Conservation (phyloP, 805 yeast genomes). For the Candida nitratophila region DNA sequence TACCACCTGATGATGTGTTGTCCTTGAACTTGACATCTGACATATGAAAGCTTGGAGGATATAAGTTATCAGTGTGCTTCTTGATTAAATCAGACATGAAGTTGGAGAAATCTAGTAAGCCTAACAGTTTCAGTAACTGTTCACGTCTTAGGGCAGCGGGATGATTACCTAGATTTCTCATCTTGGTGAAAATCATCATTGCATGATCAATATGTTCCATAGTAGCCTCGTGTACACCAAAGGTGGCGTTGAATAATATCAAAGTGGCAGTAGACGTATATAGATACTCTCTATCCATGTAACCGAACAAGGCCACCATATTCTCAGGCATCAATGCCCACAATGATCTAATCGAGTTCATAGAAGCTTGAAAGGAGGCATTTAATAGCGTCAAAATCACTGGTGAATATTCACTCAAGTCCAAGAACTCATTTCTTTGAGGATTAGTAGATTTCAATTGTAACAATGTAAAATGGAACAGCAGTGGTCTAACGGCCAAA, state of each 20-base stretch:
- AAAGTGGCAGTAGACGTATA: constrained; percentile 73
- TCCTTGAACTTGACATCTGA: neutral
- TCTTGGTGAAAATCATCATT: constrained; percentile 56
- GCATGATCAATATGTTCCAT: constrained; percentile 69
- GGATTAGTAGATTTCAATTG: constrained; percentile 39
- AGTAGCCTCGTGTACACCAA: constrained; percentile 77
- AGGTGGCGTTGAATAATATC: constrained; percentile 67
- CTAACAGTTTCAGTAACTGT: constrained; percentile 57
- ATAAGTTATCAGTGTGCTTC: constrained; percentile 48
- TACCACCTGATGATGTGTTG: neutral
- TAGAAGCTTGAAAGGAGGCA: constrained; percentile 75
- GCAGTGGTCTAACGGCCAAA: constrained; percentile 67
- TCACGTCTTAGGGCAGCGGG: constrained; percentile 74
- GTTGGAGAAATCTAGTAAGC: constrained; percentile 62
- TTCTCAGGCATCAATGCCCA: constrained; percentile 73
- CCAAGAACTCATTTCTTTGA: constrained; percentile 39
- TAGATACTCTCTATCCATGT: constrained; percentile 79
- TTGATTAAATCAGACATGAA: constrained; percentile 48
- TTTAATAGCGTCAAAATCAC: constrained; percentile 62
- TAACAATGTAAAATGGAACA: constrained; percentile 68
- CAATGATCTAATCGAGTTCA: constrained; percentile 62
- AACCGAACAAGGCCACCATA: constrained; percentile 81
- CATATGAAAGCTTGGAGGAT: constrained; percentile 18
- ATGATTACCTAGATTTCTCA: constrained; percentile 72
- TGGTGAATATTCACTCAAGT: constrained; percentile 59